Evolutionary conservation across 2,329 filamentous ascomycete species (phyloP).

Genomic region (Leptographium galeiforme): DNA sequence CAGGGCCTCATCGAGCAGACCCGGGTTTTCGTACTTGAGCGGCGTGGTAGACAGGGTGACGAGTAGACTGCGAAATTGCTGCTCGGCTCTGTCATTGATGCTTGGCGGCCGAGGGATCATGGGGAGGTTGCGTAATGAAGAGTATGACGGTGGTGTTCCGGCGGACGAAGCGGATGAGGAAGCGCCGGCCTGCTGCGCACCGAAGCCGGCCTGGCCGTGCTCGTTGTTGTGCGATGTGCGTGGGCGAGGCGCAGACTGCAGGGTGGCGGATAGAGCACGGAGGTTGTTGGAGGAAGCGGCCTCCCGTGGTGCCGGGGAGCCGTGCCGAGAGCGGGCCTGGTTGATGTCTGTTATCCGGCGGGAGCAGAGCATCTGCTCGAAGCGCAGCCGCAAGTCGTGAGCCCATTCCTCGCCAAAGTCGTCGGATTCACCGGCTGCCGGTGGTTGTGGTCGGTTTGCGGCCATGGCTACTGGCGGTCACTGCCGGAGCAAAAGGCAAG

Average conservation of each 20-base stretch:
- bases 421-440: conserved; percentile 14
- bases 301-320: conserved; percentile 42
- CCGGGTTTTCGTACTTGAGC: conserved; percentile 91
- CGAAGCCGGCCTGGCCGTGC: conserved; percentile 6
- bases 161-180: neutral
- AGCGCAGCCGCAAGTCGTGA: conserved; percentile 65
- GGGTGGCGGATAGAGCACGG: conserved; percentile 24
- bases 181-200: neutral
- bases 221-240: conserved; percentile 31
- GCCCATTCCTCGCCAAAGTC: conserved; percentile 62
- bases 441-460: conserved; percentile 11
- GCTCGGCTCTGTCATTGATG: conserved; percentile 46
- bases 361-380: conserved; percentile 75
- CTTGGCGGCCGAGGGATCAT: conserved; percentile 59
- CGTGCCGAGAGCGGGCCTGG: conserved; percentile 44
- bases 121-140: conserved; percentile 35
- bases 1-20: conserved; percentile 81
- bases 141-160: conserved; percentile 32
- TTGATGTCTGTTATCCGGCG: conserved; percentile 78
- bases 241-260: conserved; percentile 21
- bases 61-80: conserved; percentile 70
- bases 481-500: too few species aligned
- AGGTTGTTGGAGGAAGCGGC: conserved; percentile 36
- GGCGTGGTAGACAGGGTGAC: conserved; percentile 79
- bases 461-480: conserved; percentile 16